Evolutionary conservation across 169 alveolate species (phyloP).

Genomic region (Besnoitia besnoiti): DNA sequence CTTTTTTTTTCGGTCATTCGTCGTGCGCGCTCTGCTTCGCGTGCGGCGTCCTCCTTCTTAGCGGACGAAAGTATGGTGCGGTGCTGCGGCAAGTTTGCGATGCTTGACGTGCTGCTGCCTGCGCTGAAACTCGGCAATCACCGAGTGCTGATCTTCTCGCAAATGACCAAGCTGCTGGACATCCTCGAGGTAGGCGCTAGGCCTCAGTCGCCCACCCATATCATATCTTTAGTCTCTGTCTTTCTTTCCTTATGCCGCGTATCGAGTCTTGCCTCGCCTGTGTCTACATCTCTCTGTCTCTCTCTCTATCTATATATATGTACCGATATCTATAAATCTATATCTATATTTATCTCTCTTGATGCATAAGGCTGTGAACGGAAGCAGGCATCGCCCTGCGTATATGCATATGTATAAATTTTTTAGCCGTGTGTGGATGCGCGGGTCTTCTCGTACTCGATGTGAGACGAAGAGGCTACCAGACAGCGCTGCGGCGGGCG

Average conservation of each 20-base stretch:
- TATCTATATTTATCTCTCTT: neutral
- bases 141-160: constrained; percentile 88
- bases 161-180: constrained; percentile 92
- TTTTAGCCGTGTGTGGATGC: neutral
- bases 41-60: constrained; percentile 31
- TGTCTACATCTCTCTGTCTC: neutral
- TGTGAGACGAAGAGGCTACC: neutral
- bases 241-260: neutral
- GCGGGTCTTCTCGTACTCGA: neutral
- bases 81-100: constrained; percentile 93
- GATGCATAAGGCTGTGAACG: neutral
- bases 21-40: neutral
- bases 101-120: constrained; percentile 90
- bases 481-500: neutral
- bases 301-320: neutral
- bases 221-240: neutral
- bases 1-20: neutral
- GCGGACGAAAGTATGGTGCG: constrained; percentile 90
- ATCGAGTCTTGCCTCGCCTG: neutral
- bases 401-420: neutral
- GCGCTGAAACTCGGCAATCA: constrained; percentile 86
- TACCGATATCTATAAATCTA: neutral
- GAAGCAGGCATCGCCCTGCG: neutral
- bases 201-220: neutral
- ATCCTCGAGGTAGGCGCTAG: constrained; percentile 78